Conservation (phyloP, 73 alveolate species). For the Uronychia setigera region DNA sequence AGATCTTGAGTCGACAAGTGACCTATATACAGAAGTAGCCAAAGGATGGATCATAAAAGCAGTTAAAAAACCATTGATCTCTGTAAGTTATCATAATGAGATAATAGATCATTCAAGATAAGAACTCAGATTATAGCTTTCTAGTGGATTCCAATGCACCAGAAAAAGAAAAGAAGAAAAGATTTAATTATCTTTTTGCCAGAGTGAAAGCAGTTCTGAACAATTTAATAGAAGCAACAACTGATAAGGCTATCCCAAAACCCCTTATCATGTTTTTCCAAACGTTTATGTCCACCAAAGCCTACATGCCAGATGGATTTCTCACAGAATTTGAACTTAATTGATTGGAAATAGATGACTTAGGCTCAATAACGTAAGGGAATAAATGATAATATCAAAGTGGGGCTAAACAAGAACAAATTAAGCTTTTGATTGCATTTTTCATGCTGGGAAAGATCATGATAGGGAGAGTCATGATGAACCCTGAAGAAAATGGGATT, state of each 20-base stretch:
- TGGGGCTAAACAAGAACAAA: not conserved
- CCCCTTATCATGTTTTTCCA: slow-evolving; percentile 41
- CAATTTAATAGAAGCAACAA: slow-evolving; percentile 4
- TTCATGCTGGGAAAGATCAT: slow-evolving; percentile 33
- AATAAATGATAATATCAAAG: not conserved
- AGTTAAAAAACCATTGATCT: slow-evolving; percentile 23
- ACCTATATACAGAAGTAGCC: slow-evolving; percentile 34
- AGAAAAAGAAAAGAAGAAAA: not conserved
- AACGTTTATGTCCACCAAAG: slow-evolving; percentile 4
- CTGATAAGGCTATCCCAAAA: slow-evolving; percentile 23
- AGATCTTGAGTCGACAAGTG: slow-evolving; percentile 34
- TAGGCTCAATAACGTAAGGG: slow-evolving; percentile 39
- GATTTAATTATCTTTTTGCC: slow-evolving; percentile 20
- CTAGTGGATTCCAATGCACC: not conserved
- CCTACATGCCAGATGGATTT: slow-evolving; percentile 46
- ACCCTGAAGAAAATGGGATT: slow-evolving; percentile 40
- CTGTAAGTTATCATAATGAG: not conserved
- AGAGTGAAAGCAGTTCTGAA: slow-evolving; percentile 35
- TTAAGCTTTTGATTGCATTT: slow-evolving; percentile 25
- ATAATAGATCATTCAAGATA: not conserved
- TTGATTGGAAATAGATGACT: slow-evolving; percentile 36
- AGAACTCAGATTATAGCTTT: not conserved
- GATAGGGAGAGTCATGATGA: slow-evolving; percentile 15
- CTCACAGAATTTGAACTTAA: slow-evolving; percentile 46
- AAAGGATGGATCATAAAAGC: slow-evolving; percentile 32